Evolutionary conservation across 805 yeast species (phyloP).

Genomic region (Myxozyma sirexii): DNA sequence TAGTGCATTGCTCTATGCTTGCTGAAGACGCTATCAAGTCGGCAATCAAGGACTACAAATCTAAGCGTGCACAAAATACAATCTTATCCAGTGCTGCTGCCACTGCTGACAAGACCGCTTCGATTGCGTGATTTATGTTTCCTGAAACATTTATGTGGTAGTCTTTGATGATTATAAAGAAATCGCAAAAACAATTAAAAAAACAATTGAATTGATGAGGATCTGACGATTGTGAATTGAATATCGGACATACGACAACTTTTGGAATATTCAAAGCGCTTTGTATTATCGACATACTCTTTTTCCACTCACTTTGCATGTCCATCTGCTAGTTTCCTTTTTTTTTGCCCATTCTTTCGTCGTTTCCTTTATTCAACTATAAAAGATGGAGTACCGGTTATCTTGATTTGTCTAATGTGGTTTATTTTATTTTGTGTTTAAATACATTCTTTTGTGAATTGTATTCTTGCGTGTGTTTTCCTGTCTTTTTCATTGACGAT

Average conservation of each 20-base stretch:
- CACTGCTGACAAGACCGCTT: conserved; percentile 1
- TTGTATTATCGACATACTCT: too few species aligned
- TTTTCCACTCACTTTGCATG: too few species aligned
- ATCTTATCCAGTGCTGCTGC: conserved; percentile 12
- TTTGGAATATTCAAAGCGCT: too few species aligned
- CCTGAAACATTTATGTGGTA: too few species aligned
- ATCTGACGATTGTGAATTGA: too few species aligned
- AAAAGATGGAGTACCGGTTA: conserved; percentile 14
- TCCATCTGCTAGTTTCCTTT: too few species aligned
- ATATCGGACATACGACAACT: too few species aligned
- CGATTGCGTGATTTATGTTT: background rate
- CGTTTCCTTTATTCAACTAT: too few species aligned
- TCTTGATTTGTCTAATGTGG: background rate
- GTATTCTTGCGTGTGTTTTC: background rate
- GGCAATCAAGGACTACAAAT: conserved; percentile 91
- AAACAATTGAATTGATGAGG: too few species aligned
- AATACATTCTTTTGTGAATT: background rate
- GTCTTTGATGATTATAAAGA: too few species aligned
- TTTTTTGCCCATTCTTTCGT: too few species aligned
- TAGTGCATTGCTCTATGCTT: conserved; percentile 91
- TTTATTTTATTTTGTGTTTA: background rate
- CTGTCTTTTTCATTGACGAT: too few species aligned
- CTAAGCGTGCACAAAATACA: conserved; percentile 64
- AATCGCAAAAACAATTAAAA: background rate
- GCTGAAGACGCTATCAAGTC: conserved; percentile 99